A percentile compares a stretch with the other conserved stretches of the same genome.
Conservation (phyloP, 116 monocot genomes). For the Iris pallida region DNA sequence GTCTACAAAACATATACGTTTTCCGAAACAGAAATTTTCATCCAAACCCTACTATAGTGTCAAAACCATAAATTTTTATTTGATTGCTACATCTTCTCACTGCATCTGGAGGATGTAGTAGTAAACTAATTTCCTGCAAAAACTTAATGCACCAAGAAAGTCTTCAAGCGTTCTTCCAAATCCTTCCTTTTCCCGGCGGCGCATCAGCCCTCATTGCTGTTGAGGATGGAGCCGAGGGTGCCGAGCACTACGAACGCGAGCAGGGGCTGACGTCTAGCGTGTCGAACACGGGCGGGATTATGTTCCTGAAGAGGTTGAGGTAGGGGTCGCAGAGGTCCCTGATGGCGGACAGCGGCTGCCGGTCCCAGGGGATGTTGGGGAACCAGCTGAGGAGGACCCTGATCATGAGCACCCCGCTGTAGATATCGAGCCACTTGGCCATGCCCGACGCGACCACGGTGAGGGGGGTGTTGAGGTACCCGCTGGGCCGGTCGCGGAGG, state of each 20-base stretch:
- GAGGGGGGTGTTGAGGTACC: constrained; percentile 31
- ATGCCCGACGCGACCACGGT: constrained; percentile 38
- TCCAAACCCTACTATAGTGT: no score
- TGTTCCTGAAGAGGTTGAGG: constrained; percentile 39
- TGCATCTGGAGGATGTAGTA: no score
- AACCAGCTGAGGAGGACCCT: constrained; percentile 50
- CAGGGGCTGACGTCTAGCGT: constrained; percentile 39
- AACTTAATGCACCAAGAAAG: no score
- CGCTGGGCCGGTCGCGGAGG: constrained; percentile 20
- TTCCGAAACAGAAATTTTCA: no score
- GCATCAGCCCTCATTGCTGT: constrained; percentile 18
- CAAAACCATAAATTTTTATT: no score
- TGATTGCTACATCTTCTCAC: no score
- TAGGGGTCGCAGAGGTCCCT: constrained; percentile 48
- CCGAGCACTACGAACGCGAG: constrained; percentile 39
- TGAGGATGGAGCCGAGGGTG: constrained; percentile 26
- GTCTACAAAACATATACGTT: no score
- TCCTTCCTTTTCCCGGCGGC: background rate
- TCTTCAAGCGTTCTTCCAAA: no score
- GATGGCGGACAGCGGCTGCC: constrained; percentile 36
- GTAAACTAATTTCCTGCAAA: no score
- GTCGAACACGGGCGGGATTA: constrained; percentile 36
- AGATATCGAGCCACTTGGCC: constrained; percentile 45
- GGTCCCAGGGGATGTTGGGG: constrained; percentile 41
- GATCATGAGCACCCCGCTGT: constrained; percentile 39